phyloP scores from a whole-genome alignment of 116 monocot genomes.

The Thalassia testudinum region DNA sequence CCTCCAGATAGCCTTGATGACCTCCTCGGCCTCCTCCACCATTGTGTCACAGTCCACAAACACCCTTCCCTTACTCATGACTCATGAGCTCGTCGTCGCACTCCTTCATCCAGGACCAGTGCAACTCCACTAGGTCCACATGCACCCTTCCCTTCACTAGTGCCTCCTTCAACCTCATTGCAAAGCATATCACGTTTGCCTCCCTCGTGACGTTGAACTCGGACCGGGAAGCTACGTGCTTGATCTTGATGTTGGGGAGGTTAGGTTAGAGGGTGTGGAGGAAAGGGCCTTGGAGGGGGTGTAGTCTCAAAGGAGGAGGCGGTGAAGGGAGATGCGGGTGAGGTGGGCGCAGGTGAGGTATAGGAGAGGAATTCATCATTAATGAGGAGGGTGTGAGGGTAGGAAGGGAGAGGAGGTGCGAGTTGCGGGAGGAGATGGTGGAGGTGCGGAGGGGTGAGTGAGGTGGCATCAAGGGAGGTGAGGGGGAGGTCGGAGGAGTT shows the following conservation, averaged over 20 bases:
- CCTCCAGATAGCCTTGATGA: conserved; percentile 53
- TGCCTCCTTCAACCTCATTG: conserved; percentile 40
- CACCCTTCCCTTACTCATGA: conserved; percentile 53
- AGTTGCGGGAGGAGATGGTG: conserved; percentile 57
- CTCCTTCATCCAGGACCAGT: conserved; percentile 62
- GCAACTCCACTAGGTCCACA: conserved; percentile 60
- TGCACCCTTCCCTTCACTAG: conserved; percentile 59
- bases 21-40: conserved; percentile 68
- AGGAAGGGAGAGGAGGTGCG: conserved; percentile 26
- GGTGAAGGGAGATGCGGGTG: conserved; percentile 21
- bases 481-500: conserved; percentile 45
- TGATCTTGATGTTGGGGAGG: conserved; percentile 7
- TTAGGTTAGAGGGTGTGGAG: background rate
- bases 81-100: conserved; percentile 78
- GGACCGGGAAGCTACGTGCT: conserved; percentile 18
- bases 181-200: conserved; percentile 54
- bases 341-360: conserved; percentile 57
- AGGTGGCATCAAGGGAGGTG: conserved; percentile 52
- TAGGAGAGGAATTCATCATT: conserved; percentile 43
- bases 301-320: conserved; percentile 65
- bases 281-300: background rate
- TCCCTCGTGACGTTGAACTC: conserved; percentile 24
- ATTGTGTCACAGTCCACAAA: conserved; percentile 69
- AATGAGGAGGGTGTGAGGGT: conserved; percentile 24
- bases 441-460: conserved; percentile 67